Base-by-base conservation (phyloP, 768 basidiomycete species). In the Pleurotus tuoliensis region DNA sequence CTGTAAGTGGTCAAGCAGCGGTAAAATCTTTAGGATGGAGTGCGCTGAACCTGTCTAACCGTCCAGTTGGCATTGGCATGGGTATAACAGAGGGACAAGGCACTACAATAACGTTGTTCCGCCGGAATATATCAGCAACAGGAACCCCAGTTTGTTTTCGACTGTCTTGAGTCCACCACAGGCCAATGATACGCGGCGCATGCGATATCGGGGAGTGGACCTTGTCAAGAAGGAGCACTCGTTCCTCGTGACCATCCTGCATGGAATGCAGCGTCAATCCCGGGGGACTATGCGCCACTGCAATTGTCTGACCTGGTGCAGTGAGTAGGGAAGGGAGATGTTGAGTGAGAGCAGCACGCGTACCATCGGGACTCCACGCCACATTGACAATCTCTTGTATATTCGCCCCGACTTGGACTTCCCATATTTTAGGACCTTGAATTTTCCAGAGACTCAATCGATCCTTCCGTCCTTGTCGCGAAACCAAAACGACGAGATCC, bases 311-410 rank as follows among this genome's bases (percentile, higher is more conserved):
- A 50, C 84, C 84, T 88, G 63, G 34, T 54, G 5, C 46, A 51
- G 47, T 47, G 34, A 57, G 22, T 56, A 34, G 58, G 48, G 61
- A 15, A 56, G 44, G 43, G 52, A 59, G 47, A 9, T 5, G 22
- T 56, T 38, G 49, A 58, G 47, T 30, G 50, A 55, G 20, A 9
- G 56, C 47, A 27, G 59, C 16, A 13, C 41, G 48, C 70, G 56
- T 72, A 90, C 92, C 88, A 68, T 88, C 88, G 2, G 92, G 91
- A 69, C 90, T 91, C 92, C 91, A 94, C 11, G 82, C 81, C 30
- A 93, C 64, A 46, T 74, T 83, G 43, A 80, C 74, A 25, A 89
- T 78, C 54, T 80, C 77, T 51, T 71, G 66, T 58, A 80, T 75
- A 41, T 75, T 72, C 37, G 66, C 61, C 27, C 80, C 82, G 40